Conservation (phyloP, 176 grass and related monocot genomes). For the Hyparrhenia diplandra region DNA sequence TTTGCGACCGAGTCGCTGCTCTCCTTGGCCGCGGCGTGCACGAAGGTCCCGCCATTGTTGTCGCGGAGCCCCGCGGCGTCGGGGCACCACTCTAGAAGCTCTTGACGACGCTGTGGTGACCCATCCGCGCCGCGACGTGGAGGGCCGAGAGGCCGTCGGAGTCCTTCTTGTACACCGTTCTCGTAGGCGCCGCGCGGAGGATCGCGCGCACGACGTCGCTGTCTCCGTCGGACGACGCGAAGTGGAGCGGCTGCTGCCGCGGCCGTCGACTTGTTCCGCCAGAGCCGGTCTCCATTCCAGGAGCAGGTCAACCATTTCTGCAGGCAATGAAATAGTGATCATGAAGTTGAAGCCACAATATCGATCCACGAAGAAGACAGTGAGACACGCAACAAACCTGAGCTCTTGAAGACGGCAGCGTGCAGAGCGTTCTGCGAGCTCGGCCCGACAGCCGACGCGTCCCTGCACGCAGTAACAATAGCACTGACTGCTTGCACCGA, state of each 20-base stretch:
- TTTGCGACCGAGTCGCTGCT: too few relatives aligned
- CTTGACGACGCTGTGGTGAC: not conserved
- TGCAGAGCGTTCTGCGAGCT: not conserved
- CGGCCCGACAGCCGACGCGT: not conserved
- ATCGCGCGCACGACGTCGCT: not conserved
- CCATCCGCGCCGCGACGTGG: slow-evolving; percentile 26
- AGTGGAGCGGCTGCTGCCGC: slow-evolving; percentile 14
- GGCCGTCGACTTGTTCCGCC: not conserved
- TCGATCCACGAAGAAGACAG: too few relatives aligned
- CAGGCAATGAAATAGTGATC: too few relatives aligned
- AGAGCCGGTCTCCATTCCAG: slow-evolving; percentile 8
- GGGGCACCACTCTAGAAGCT: not conserved
- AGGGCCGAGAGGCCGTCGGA: not conserved
- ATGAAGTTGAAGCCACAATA: too few relatives aligned
- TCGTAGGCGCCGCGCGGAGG: not conserved
- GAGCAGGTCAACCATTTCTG: not conserved
- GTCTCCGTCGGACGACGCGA: slow-evolving; percentile 9
- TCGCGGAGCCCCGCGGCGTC: too few relatives aligned
- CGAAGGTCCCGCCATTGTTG: too few relatives aligned
- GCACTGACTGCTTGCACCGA: not conserved
- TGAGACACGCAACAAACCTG: too few relatives aligned
- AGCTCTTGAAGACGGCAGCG: not conserved
- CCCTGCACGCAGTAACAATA: not conserved
- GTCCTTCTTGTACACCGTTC: not conserved
- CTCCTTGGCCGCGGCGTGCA: too few relatives aligned